phyloP scores from a whole-genome alignment of 805 yeast species.

The Spathaspora girioi region DNA sequence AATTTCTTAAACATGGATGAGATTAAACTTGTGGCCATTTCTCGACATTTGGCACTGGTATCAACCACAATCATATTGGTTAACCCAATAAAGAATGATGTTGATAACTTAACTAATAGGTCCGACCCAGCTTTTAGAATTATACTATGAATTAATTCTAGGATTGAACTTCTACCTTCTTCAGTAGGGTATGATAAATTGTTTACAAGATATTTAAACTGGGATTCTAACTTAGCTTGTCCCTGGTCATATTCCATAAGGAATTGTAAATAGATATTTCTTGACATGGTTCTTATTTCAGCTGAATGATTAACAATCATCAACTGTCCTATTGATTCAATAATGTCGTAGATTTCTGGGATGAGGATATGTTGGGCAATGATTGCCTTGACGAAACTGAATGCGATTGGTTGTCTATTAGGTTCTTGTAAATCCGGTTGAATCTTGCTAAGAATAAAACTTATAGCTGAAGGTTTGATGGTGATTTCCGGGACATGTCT shows the following conservation, averaged over 20 bases:
- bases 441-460: conserved; percentile 66
- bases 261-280: conserved; percentile 80
- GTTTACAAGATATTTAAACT: conserved; percentile 72
- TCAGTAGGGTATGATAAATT: conserved; percentile 83
- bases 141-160: conserved; percentile 78
- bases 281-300: conserved; percentile 78
- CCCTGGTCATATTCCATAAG: conserved; percentile 95
- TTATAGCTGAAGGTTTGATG: conserved; percentile 67
- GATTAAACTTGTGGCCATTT: conserved; percentile 69
- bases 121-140: conserved; percentile 62
- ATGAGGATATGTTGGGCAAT: conserved; percentile 68
- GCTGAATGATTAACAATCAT: conserved; percentile 88
- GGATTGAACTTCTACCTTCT: conserved; percentile 81
- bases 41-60: conserved; percentile 74
- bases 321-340: conserved; percentile 75
- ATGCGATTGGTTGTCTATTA: conserved; percentile 81
- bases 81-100: conserved; percentile 80
- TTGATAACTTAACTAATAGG: conserved; percentile 54
- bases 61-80: conserved; percentile 78
- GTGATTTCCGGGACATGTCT: conserved; percentile 64
- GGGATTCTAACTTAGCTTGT: conserved; percentile 75
- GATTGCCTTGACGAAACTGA: conserved; percentile 77
- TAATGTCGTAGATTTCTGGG: conserved; percentile 86
- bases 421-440: conserved; percentile 91
- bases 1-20: conserved; percentile 51